A percentile compares a stretch with the other conserved stretches of the same genome.
Conservation (phyloP, 2,329 filamentous ascomycete genomes). For the Fusarium floridanum region DNA sequence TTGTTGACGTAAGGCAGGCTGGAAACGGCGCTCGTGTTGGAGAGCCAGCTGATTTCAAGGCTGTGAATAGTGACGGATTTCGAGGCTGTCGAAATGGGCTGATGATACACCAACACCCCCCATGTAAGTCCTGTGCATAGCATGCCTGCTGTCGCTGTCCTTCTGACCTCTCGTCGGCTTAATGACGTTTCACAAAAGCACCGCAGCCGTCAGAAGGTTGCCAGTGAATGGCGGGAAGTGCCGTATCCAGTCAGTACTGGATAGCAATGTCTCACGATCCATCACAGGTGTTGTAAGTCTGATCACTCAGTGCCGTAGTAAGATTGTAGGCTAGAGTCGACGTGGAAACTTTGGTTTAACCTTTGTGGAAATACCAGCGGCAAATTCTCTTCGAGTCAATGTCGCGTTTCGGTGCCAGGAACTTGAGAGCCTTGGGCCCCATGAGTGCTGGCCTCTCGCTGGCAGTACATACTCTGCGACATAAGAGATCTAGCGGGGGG, state of each 20-base stretch:
- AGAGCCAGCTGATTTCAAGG: constrained; percentile 11
- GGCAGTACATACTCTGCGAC: not conserved
- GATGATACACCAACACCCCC: constrained; percentile 3
- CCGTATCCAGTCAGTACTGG: not conserved
- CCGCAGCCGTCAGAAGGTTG: not conserved
- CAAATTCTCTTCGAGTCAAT: not conserved
- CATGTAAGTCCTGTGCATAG: constrained; percentile 1
- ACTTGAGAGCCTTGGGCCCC: not conserved
- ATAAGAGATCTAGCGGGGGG: not conserved
- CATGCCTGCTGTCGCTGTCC: not conserved
- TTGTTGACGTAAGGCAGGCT: not conserved
- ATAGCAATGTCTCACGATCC: not conserved
- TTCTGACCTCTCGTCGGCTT: constrained; percentile 1
- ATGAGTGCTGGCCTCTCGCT: not conserved
- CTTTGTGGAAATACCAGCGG: constrained; percentile 12
- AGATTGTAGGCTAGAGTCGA: not conserved
- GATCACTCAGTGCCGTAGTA: not conserved
- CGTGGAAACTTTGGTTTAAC: not conserved
- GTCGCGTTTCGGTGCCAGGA: not conserved
- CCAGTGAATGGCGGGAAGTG: not conserved
- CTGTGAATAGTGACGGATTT: constrained; percentile 3
- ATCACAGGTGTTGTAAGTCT: not conserved
- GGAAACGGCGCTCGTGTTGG: not conserved
- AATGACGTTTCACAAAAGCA: constrained; percentile 1
- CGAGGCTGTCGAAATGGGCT: constrained; percentile 21